A percentile compares a stretch with the other conserved stretches of the same genome.
Conservation (phyloP, 192 early-diverging fungal species). For the Obelidium mucronatum region DNA sequence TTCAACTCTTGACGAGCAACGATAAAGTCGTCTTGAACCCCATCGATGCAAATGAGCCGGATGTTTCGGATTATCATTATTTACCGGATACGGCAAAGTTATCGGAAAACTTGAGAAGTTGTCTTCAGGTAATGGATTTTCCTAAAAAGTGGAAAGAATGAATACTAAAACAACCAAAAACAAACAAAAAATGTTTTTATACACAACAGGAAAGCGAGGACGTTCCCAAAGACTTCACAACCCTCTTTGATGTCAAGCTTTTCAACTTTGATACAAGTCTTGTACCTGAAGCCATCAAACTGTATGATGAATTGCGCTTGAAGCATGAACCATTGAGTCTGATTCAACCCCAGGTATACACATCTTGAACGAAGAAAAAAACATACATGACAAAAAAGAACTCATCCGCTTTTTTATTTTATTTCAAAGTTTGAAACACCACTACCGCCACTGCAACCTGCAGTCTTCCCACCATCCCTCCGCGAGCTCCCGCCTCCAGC, state of each 20-base stretch:
- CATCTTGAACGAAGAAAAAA: background rate
- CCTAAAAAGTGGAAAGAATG: no score
- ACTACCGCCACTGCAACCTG: constrained; percentile 66
- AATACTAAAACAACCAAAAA: constrained; percentile 16
- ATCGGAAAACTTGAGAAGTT: constrained; percentile 57
- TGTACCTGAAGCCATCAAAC: constrained; percentile 56
- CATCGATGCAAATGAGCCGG: constrained; percentile 71
- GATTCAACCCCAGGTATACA: constrained; percentile 63
- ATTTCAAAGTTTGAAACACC: constrained; percentile 66
- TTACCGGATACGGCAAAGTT: constrained; percentile 59
- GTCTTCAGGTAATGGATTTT: constrained; percentile 55
- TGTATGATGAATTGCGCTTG: constrained; percentile 58
- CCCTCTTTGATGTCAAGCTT: constrained; percentile 62
- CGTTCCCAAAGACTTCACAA: constrained; percentile 70
- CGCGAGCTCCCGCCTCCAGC: constrained; percentile 65
- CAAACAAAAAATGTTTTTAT: no score
- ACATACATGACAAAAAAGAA: background rate
- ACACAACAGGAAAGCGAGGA: constrained; percentile 61
- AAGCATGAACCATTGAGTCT: constrained; percentile 65
- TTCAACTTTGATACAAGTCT: constrained; percentile 64
- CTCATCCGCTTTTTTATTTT: background rate
- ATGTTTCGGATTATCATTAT: constrained; percentile 73
- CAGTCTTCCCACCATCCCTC: constrained; percentile 64
- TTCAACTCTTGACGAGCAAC: constrained; percentile 62
- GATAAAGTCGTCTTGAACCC: constrained; percentile 64